phyloP scores from a whole-genome alignment of 208 protist species.

The Trypanosomatidae sp. region DNA sequence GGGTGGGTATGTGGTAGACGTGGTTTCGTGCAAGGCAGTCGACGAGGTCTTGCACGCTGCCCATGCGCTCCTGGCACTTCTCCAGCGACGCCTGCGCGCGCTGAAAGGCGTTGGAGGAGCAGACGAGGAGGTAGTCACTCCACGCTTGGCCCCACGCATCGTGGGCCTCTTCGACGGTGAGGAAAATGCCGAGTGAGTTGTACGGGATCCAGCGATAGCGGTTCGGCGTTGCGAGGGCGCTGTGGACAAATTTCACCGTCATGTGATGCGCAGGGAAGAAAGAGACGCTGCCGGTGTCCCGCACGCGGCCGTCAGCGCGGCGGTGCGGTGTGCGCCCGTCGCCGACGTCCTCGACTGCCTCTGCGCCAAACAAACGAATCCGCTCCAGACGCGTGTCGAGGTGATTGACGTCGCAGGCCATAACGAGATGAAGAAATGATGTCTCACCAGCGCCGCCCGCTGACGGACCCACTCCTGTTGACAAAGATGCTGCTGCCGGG shows the following conservation, averaged over 20 bases:
- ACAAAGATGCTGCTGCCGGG: not conserved
- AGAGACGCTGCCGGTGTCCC: constrained; percentile 46
- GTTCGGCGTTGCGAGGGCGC: constrained; percentile 73
- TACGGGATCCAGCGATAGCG: constrained; percentile 80
- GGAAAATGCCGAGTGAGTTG: constrained; percentile 53
- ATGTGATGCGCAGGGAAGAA: constrained; percentile 64
- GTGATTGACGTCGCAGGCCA: constrained; percentile 51
- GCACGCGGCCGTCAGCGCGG: constrained; percentile 43
- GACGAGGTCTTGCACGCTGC: constrained; percentile 51
- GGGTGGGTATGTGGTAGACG: constrained; percentile 82
- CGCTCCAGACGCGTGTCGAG: constrained; percentile 77
- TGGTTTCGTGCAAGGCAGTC: constrained; percentile 41
- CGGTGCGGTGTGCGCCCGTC: constrained; percentile 55
- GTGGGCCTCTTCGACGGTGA: constrained; percentile 28
- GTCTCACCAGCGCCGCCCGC: not conserved
- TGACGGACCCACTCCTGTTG: not conserved
- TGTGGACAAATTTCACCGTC: constrained; percentile 50
- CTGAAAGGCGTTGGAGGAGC: constrained; percentile 40
- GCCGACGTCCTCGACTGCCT: constrained; percentile 81
- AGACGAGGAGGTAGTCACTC: constrained; percentile 40
- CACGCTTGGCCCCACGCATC: constrained; percentile 8
- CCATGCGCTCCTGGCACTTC: constrained; percentile 28
- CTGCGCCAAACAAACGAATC: constrained; percentile 67
- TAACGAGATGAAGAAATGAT: constrained; percentile 47
- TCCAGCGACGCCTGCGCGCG: constrained; percentile 45